Conservation (phyloP, 768 basidiomycete species). For the Inosperma sp. region DNA sequence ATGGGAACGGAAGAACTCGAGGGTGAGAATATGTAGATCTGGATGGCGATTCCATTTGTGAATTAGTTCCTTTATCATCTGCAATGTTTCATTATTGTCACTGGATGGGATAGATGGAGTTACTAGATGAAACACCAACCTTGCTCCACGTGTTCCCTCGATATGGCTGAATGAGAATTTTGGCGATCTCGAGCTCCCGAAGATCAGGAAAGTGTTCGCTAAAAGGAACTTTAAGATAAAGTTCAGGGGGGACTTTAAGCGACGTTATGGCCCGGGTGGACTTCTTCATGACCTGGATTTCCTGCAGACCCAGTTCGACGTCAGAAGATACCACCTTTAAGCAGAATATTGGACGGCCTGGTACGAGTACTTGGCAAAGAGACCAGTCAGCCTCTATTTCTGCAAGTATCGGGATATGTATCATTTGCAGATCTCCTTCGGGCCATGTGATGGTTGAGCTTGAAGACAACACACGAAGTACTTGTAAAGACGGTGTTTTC, state of each 20-base stretch:
- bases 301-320: not conserved
- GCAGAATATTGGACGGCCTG: not conserved
- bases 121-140: not conserved
- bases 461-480: not conserved
- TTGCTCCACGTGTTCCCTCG: not conserved
- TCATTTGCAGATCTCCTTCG: not conserved
- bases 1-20: not conserved
- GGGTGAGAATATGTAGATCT: not conserved
- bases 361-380: not conserved
- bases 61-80: not conserved
- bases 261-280: not conserved
- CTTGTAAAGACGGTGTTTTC: not conserved
- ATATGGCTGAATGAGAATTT: not conserved
- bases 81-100: not conserved
- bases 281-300: not conserved
- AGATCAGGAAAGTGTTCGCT: not conserved
- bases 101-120: not conserved
- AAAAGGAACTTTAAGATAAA: not conserved
- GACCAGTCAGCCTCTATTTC: not conserved
- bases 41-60: not conserved
- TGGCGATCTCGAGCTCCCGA: not conserved
- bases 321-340: not conserved
- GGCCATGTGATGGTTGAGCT: not conserved
- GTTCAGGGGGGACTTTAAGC: not conserved
- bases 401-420: conserved; percentile 3